These are phyloP conservation scores for Leucosporidium yakuticum DNA, from an alignment of 768 basidiomycete species.

Conservation along the genomic window DNA sequence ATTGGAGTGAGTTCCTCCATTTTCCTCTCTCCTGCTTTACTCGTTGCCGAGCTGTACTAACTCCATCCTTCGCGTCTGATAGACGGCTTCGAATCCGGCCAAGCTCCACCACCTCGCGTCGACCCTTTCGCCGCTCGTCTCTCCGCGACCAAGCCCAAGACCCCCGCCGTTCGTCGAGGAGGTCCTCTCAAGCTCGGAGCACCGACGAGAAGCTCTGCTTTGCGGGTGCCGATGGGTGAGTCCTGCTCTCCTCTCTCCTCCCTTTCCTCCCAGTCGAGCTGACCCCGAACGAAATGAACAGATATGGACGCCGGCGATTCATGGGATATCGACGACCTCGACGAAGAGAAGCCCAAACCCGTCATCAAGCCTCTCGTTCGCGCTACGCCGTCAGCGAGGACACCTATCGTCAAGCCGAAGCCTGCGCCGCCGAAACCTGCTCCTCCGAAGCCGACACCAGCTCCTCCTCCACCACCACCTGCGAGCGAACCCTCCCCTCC, in stretches of 20 bases:
- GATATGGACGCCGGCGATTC: conserved; percentile 32
- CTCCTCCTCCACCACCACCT: background rate
- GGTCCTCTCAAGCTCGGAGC: conserved; percentile 18
- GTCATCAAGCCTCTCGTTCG: background rate
- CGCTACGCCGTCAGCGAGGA: too few relatives aligned
- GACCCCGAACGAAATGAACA: background rate
- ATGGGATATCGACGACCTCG: conserved; percentile 28
- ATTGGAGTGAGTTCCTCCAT: conserved; percentile 68
- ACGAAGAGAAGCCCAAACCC: background rate
- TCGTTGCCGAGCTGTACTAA: background rate
- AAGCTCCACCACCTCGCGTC: conserved; percentile 15
- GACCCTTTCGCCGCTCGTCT: conserved; percentile 26
- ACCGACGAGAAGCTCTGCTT: conserved; percentile 16
- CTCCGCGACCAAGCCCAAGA: conserved; percentile 9
- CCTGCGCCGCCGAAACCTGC: background rate
- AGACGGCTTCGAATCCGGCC: conserved; percentile 66
- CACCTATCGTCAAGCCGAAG: background rate
- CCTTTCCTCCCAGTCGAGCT: background rate
- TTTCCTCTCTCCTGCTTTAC: background rate
- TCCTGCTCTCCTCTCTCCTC: background rate
- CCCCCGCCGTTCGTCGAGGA: conserved; percentile 18
- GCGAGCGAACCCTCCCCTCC: background rate
- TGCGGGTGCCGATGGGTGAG: conserved; percentile 19
- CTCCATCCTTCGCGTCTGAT: conserved; percentile 38
- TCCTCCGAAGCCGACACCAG: background rate